Evolutionary conservation across 805 yeast species (phyloP).

Genomic region (Suhomyces sp.): DNA sequence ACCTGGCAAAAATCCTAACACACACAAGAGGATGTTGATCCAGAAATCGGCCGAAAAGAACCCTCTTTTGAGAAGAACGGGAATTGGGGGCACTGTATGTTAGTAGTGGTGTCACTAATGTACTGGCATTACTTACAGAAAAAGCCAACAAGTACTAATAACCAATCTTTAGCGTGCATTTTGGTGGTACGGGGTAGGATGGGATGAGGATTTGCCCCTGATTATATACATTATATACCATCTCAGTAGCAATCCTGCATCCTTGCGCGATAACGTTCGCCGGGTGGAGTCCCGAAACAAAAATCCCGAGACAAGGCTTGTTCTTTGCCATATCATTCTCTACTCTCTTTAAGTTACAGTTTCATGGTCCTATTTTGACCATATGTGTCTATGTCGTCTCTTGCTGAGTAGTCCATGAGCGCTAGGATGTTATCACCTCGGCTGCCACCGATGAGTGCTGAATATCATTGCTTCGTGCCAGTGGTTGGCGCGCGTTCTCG

Average conservation of each 20-base stretch:
- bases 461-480: neutral
- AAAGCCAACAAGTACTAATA: constrained; percentile 66
- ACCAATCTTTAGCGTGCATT: constrained; percentile 53
- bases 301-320: neutral
- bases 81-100: constrained; percentile 63
- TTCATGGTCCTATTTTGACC: neutral
- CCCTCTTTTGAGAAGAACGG: constrained; percentile 74
- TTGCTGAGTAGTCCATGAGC: no score
- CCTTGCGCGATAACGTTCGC: neutral
- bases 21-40: constrained; percentile 68
- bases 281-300: neutral
- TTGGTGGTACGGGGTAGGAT: neutral
- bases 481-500: neutral
- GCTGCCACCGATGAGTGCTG: neutral
- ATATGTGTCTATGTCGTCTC: no score
- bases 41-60: constrained; percentile 64
- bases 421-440: neutral
- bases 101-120: constrained; percentile 4
- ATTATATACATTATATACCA: neutral
- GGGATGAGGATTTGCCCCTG: neutral
- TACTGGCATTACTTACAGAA: constrained; percentile 26
- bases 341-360: neutral
- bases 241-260: neutral
- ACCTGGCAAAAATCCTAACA: constrained; percentile 75
- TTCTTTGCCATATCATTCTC: neutral